These are phyloP conservation scores for Fonsecaea erecta DNA, from an alignment of 2,329 filamentous ascomycete genomes.

Conservation along the genomic window DNA sequence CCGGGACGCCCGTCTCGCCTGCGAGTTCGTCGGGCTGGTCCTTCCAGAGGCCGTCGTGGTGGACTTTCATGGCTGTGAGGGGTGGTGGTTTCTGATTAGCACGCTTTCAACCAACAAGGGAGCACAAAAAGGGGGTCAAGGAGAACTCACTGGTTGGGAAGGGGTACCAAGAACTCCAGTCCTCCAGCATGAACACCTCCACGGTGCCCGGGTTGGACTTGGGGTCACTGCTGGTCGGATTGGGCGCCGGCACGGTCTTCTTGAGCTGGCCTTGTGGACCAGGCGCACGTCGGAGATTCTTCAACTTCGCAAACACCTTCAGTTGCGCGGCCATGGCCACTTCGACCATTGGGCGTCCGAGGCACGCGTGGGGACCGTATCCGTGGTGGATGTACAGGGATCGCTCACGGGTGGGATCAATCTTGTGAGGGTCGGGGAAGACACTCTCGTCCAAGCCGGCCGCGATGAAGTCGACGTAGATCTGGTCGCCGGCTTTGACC, in stretches of 20 bases:
- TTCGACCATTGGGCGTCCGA: slow-evolving; percentile 50
- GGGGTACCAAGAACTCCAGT: slow-evolving; percentile 49
- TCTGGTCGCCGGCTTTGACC: slow-evolving; percentile 29
- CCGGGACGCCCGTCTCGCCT: slow-evolving; percentile 33
- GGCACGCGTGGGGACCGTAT: slow-evolving; percentile 55
- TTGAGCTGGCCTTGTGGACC: slow-evolving; percentile 49
- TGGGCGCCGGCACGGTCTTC: slow-evolving; percentile 43
- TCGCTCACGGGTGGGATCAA: slow-evolving; percentile 50
- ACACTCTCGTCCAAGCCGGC: slow-evolving; percentile 45
- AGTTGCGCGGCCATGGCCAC: slow-evolving; percentile 51
- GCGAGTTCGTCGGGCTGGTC: slow-evolving; percentile 34
- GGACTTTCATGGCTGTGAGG: slow-evolving; percentile 37
- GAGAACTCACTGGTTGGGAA: slow-evolving; percentile 44
- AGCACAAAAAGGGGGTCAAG: too few relatives aligned
- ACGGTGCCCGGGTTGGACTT: slow-evolving; percentile 45
- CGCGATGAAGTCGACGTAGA: slow-evolving; percentile 39
- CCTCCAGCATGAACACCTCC: slow-evolving; percentile 50
- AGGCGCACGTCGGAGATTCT: slow-evolving; percentile 49
- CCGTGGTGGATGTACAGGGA: slow-evolving; percentile 52
- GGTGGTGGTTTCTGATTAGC: slow-evolving; percentile 9
- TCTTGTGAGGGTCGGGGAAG: slow-evolving; percentile 48
- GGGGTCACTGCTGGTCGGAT: slow-evolving; percentile 37
- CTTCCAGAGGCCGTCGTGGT: slow-evolving; percentile 35
- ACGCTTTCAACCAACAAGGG: neutral
- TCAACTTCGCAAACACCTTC: slow-evolving; percentile 47